phyloP scores from a whole-genome alignment of 371 early-diverging fungal species.

The Dinochytrium kinnereticum region DNA sequence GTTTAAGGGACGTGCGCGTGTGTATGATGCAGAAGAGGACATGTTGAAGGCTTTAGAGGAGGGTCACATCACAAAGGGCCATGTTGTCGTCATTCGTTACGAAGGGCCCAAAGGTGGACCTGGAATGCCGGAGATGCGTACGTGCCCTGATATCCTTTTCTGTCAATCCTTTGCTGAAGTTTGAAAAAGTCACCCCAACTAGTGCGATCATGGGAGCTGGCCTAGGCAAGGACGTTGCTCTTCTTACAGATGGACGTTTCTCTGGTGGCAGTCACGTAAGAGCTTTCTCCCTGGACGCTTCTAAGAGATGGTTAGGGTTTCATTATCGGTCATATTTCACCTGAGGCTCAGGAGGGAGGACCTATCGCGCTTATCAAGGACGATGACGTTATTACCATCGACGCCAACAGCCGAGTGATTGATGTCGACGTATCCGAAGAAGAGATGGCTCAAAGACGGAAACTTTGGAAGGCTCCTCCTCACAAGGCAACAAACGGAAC shows the following conservation, averaged over 20 bases:
- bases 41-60: conserved; percentile 85
- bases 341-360: conserved; percentile 96
- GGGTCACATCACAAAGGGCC: conserved; percentile 81
- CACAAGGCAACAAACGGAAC: conserved; percentile 88
- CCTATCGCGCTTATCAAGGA: conserved; percentile 89
- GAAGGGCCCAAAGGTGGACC: conserved; percentile 93
- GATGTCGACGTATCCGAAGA: conserved; percentile 75
- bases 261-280: conserved; percentile 93
- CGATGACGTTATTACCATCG: conserved; percentile 87
- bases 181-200: conserved; percentile 79
- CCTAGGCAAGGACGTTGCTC: conserved; percentile 93
- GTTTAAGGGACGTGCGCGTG: conserved; percentile 86
- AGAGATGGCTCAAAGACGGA: conserved; percentile 73
- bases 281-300: conserved; percentile 1
- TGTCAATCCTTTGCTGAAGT: not conserved
- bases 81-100: conserved; percentile 88
- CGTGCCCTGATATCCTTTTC: conserved; percentile 31
- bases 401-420: conserved; percentile 78
- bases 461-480: conserved; percentile 76
- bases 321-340: conserved; percentile 97
- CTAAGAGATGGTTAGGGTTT: conserved; percentile 69
- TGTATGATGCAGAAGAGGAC: conserved; percentile 89
- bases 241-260: conserved; percentile 97
- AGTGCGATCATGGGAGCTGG: conserved; percentile 98
- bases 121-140: conserved; percentile 93